Base-by-base conservation (phyloP, 78 protist genomes). In the Capsaspora owczarzaki region DNA sequence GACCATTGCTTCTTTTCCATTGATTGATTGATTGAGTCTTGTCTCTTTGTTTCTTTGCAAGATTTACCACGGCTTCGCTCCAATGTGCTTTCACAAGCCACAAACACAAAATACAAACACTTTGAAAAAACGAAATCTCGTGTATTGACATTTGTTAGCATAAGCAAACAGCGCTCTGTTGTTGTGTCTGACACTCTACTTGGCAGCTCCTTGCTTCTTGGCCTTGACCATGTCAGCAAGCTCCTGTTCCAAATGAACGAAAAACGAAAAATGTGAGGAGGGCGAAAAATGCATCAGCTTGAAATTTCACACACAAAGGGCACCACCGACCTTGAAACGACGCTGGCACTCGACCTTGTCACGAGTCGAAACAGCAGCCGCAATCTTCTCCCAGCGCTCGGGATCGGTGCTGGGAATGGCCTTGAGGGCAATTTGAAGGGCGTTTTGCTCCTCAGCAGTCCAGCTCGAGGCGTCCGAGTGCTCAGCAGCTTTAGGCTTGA, bases 301-400 rank as follows among this genome's bases (percentile, higher is more conserved):
- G 35, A 56, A n/a, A n/a, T n/a, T n/a, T n/a, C n/a, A n/a, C n/a
- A n/a, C n/a, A n/a, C n/a, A n/a, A n/a, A n/a, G n/a, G n/a, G 4
- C 66, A 29, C 66, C 66, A 56, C 66, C 66, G 29, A 56, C 66
- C 72, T 63, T 63, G 72, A 22, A 63, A 14, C 72, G 72, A 2
- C 33, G 6, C 33, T 22, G 6, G 72, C 72, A 63, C 42, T 29
- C 72, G 33, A 33, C 23, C 43, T 29, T 35, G n/a, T 35, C 3
- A 14, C 72, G 72, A 10, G n/a, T 16, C 43, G 33, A 20, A 2
- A 63, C 72, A 25, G 23, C 20, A 6, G 72, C 72, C 43, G 72
- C 72, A 63, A 63, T 63, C n/a, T 8, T 35, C 42, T 29, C 72
- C 72, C 72, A 63, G 33, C 72, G 72, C 22, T 63, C 72, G 40